Evolutionary conservation across 345 rosid genomes (phyloP).

Genomic region (Euclidium syriacum): DNA sequence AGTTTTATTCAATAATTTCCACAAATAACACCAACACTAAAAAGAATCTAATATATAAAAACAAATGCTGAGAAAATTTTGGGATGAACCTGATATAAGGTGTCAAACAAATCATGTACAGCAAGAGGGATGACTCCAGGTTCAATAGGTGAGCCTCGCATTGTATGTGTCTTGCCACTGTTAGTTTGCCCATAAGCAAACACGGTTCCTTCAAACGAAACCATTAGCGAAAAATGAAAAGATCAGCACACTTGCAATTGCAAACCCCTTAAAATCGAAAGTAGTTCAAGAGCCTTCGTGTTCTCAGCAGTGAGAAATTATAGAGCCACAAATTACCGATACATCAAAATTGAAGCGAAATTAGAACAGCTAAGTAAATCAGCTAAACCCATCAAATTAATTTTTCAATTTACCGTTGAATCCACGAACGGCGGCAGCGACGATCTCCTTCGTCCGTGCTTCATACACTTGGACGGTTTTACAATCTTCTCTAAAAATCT

Average conservation of each 20-base stretch:
- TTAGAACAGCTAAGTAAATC: neutral
- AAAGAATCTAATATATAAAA: neutral
- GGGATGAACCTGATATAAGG: conserved; percentile 52
- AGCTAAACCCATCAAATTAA: neutral
- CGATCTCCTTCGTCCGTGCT: conserved; percentile 72
- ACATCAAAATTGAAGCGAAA: conserved; percentile 4
- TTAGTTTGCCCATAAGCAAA: conserved; percentile 97
- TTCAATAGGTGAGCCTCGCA: conserved; percentile 77
- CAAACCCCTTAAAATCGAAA: neutral
- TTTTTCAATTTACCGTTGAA: conserved; percentile 59
- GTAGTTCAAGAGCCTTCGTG: neutral
- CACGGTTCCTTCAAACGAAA: conserved; percentile 59
- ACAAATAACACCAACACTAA: neutral
- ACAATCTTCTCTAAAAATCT: conserved; percentile 59
- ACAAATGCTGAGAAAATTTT: neutral
- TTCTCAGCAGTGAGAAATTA: neutral
- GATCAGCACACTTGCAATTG: neutral
- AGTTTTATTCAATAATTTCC: neutral
- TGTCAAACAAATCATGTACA: conserved; percentile 62
- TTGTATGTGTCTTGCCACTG: conserved; percentile 94
- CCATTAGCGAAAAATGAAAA: neutral
- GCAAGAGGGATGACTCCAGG: conserved; percentile 91
- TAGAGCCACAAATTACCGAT: neutral
- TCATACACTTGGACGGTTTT: conserved; percentile 61
- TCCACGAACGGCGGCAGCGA: conserved; percentile 81